phyloP scores from a whole-genome alignment of 257 asterid genomes.

The Coffea eugenioides region DNA sequence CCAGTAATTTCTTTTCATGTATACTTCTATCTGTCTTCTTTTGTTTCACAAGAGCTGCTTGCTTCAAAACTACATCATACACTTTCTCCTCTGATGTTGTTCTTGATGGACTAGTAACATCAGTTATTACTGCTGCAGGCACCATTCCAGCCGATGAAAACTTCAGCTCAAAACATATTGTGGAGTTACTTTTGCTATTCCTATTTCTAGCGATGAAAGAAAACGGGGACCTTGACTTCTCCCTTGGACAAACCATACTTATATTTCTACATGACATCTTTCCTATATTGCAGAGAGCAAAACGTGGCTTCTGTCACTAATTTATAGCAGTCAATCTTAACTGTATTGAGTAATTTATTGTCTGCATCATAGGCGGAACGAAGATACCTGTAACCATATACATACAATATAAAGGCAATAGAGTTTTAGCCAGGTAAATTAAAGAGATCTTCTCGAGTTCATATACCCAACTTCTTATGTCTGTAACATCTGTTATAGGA shows the following conservation, averaged over 20 bases:
- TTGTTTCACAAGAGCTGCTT: slow-evolving; percentile 8
- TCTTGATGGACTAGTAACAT: neutral
- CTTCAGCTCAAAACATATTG: neutral
- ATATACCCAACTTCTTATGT: neutral
- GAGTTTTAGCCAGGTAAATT: neutral
- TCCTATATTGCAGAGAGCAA: neutral
- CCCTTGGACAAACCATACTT: neutral
- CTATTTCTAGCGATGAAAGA: too few species aligned
- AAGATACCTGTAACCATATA: too few species aligned
- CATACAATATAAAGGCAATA: too few species aligned
- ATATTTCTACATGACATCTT: neutral
- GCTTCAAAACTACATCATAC: slow-evolving; percentile 9
- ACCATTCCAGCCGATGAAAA: neutral
- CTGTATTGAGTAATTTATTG: neutral
- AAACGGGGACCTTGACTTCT: neutral
- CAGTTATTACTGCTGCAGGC: neutral
- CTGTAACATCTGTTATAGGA: neutral
- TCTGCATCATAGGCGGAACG: neutral
- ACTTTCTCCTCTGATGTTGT: slow-evolving; percentile 4
- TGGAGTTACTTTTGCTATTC: neutral
- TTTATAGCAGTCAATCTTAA: neutral
- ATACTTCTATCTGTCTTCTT: neutral
- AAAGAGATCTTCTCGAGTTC: neutral
- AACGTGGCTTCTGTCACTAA: neutral
- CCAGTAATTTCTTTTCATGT: too few species aligned